phyloP scores from a whole-genome alignment of 306 rosid species.

The Pterocarpus macrocarpus region DNA sequence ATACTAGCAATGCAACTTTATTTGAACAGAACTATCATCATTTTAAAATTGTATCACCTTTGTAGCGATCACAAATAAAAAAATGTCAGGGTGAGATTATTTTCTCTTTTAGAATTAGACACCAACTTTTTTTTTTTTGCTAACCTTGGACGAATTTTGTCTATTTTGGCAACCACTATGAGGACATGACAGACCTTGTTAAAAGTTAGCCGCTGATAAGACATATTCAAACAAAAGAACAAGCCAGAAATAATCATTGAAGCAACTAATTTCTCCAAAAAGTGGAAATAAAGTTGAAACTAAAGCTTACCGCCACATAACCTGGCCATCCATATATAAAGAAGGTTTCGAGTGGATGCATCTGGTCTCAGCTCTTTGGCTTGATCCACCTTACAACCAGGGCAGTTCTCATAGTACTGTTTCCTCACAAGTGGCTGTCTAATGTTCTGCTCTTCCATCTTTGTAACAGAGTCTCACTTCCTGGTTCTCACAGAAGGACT shows the following conservation, averaged over 20 bases:
- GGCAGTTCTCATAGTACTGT: conserved; percentile 67
- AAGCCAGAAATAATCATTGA: conserved; percentile 6
- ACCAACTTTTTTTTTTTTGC: no score
- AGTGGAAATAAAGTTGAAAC: neutral
- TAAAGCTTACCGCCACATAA: conserved; percentile 59
- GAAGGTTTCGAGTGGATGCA: conserved; percentile 54
- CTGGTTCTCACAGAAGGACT: neutral
- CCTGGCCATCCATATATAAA: conserved; percentile 60
- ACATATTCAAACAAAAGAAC: neutral
- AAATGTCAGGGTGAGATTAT: no score
- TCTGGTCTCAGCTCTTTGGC: conserved; percentile 56
- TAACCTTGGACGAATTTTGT: no score
- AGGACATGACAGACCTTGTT: no score
- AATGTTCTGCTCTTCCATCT: conserved; percentile 56
- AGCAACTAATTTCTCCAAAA: conserved; percentile 10
- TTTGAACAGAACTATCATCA: no score
- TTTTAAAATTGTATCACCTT: no score
- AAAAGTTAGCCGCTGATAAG: no score
- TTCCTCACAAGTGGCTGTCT: conserved; percentile 60
- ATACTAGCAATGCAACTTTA: no score
- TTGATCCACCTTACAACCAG: conserved; percentile 80
- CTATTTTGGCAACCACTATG: no score
- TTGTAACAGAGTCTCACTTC: conserved; percentile 3
- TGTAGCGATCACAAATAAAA: no score
- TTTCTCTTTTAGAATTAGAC: no score